phyloP scores from a whole-genome alignment of 345 rosid genomes.

The Rubroshorea leprosula region DNA sequence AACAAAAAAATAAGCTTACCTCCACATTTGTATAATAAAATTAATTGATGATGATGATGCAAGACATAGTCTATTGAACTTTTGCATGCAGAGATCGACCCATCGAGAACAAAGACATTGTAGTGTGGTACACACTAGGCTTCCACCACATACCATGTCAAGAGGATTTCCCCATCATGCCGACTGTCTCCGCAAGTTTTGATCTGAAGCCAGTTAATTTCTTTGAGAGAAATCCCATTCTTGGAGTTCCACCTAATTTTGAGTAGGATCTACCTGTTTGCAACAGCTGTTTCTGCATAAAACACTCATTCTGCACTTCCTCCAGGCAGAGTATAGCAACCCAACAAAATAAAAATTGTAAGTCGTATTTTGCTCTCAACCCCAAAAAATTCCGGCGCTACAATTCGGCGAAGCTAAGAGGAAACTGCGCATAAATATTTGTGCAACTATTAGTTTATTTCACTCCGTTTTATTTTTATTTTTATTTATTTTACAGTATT shows the following conservation, averaged over 20 bases:
- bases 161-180: conserved; percentile 81
- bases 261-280: conserved; percentile 75
- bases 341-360: too few relatives aligned
- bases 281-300: conserved; percentile 23
- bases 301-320: background rate
- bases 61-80: too few relatives aligned
- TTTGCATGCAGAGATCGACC: conserved; percentile 40
- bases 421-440: too few relatives aligned
- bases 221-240: conserved; percentile 56
- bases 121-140: conserved; percentile 71
- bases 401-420: too few relatives aligned
- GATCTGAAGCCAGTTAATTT: conserved; percentile 67
- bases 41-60: background rate
- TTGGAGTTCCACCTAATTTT: conserved; percentile 47
- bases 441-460: too few relatives aligned
- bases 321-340: too few relatives aligned
- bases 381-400: too few relatives aligned
- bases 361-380: too few relatives aligned
- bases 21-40: background rate
- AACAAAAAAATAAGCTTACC: background rate
- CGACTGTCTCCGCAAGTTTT: conserved; percentile 56
- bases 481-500: too few relatives aligned
- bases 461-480: too few relatives aligned
- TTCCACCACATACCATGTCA: conserved; percentile 76
- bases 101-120: conserved; percentile 54